Evolutionary conservation across 768 basidiomycete genomes (phyloP).

Genomic region (Termitomyces heimii): DNA sequence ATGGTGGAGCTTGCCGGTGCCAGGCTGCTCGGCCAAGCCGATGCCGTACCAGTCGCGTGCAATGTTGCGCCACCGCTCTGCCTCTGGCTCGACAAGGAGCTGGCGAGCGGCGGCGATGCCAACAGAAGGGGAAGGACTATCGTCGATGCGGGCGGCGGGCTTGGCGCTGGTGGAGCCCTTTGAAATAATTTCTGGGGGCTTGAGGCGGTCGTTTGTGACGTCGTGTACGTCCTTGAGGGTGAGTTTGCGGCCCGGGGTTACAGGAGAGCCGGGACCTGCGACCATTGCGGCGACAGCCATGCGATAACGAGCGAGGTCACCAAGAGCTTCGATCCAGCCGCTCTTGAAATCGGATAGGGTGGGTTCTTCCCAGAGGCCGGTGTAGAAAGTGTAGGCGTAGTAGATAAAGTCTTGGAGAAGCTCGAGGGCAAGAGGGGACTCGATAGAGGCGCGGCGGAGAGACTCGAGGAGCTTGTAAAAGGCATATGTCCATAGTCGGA

Average conservation of each 20-base stretch:
- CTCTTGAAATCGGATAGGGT: conserved; percentile 62
- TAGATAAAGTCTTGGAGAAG: conserved; percentile 93
- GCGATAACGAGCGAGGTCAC: conserved; percentile 90
- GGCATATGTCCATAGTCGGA: conserved; percentile 85
- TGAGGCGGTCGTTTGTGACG: conserved; percentile 19
- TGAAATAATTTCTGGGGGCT: conserved; percentile 1
- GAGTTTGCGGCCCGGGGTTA: conserved; percentile 30
- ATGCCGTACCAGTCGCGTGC: conserved; percentile 91
- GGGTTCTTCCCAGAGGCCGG: conserved; percentile 80
- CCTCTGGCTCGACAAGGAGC: conserved; percentile 84
- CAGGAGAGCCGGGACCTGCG: conserved; percentile 33
- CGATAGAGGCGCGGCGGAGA: conserved; percentile 78
- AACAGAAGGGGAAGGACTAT: conserved; percentile 70
- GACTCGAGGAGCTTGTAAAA: conserved; percentile 91
- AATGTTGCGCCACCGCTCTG: conserved; percentile 86
- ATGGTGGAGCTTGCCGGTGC: conserved; percentile 92
- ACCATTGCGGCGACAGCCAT: conserved; percentile 94
- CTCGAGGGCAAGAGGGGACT: conserved; percentile 69
- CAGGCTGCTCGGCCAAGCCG: conserved; percentile 84
- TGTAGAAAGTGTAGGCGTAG: conserved; percentile 93
- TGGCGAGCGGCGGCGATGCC: conserved; percentile 78
- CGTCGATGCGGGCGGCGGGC: conserved; percentile 52
- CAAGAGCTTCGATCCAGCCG: conserved; percentile 94
- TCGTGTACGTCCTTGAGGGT: conserved; percentile 53
- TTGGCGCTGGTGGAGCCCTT: conserved; percentile 38